Conservation (phyloP, 2,329 filamentous ascomycete genomes). For the Coniochaeta ligniaria region DNA sequence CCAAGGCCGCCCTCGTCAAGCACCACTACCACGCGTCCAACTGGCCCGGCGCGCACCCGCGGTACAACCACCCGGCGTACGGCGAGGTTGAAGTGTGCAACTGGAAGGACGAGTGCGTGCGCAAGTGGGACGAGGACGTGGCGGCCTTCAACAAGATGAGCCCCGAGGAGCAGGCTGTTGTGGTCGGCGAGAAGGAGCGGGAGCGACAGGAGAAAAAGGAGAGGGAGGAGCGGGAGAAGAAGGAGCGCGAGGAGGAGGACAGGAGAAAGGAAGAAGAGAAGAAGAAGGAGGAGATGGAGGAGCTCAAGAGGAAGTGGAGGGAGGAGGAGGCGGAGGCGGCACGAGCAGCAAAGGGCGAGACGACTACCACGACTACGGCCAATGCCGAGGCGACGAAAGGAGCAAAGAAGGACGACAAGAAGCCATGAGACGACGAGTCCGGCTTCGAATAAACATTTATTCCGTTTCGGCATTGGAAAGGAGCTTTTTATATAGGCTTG, state of each 20-base stretch:
- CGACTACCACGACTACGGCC: background rate
- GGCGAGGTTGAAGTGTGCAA: slow-evolving; percentile 67
- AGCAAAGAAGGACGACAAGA: background rate
- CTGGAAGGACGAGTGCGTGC: slow-evolving; percentile 58
- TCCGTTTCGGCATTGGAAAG: background rate
- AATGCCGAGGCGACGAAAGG: slow-evolving; percentile 1
- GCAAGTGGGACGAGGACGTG: slow-evolving; percentile 58
- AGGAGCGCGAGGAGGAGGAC: slow-evolving; percentile 16
- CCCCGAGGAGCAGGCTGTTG: slow-evolving; percentile 50
- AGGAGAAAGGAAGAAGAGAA: slow-evolving; percentile 24
- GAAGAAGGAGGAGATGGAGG: slow-evolving; percentile 13
- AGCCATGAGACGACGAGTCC: background rate
- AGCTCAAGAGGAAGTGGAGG: slow-evolving; percentile 1
- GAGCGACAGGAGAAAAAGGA: slow-evolving; percentile 17
- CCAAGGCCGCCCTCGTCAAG: slow-evolving; percentile 59
- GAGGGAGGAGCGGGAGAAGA: slow-evolving; percentile 15
- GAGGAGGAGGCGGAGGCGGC: slow-evolving; percentile 1
- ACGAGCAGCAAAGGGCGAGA: slow-evolving; percentile 2
- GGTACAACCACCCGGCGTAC: slow-evolving; percentile 61
- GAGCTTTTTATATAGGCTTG: background rate
- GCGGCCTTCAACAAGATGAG: slow-evolving; percentile 51
- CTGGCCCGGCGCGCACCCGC: slow-evolving; percentile 61
- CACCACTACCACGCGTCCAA: slow-evolving; percentile 70
- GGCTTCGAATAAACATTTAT: background rate
- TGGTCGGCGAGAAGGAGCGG: slow-evolving; percentile 29